Evolutionary conservation across 1,284 basidiomycete genomes (phyloP).

Genomic region (Uromyces viciae-fabae): DNA sequence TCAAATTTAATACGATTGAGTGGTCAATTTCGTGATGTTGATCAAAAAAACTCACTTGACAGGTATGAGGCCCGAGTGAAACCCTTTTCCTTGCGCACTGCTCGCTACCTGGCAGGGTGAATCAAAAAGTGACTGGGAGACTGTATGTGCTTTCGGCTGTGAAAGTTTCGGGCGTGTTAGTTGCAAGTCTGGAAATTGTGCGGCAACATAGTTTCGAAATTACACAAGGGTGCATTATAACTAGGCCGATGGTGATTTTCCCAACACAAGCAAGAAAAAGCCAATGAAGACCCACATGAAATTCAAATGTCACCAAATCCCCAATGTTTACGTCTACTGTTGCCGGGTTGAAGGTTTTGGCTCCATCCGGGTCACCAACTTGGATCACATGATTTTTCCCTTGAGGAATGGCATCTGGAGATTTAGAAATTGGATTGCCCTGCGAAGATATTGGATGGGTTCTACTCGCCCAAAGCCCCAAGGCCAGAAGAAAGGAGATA

Average conservation of each 20-base stretch:
- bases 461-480: conserved; percentile 7
- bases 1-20: background rate
- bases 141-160: conserved; percentile 26
- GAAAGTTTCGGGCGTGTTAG: background rate
- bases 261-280: background rate
- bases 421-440: background rate
- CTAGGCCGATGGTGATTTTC: background rate
- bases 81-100: conserved; percentile 13
- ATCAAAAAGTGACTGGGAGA: conserved; percentile 30
- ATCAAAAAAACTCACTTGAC: conserved; percentile 19
- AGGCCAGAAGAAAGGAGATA: background rate
- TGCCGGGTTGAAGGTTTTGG: background rate
- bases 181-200: background rate
- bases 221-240: background rate
- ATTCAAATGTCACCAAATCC: conserved; percentile 33
- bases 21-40: background rate
- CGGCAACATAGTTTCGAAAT: background rate
- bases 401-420: background rate
- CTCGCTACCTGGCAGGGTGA: background rate
- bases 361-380: background rate
- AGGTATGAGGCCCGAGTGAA: background rate
- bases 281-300: background rate
- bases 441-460: conserved; percentile 5
- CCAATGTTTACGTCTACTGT: conserved; percentile 13
- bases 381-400: conserved; percentile 11